These are phyloP conservation scores for Malus hybrid DNA, from an alignment of 331 rosid species.

Conservation along the genomic window DNA sequence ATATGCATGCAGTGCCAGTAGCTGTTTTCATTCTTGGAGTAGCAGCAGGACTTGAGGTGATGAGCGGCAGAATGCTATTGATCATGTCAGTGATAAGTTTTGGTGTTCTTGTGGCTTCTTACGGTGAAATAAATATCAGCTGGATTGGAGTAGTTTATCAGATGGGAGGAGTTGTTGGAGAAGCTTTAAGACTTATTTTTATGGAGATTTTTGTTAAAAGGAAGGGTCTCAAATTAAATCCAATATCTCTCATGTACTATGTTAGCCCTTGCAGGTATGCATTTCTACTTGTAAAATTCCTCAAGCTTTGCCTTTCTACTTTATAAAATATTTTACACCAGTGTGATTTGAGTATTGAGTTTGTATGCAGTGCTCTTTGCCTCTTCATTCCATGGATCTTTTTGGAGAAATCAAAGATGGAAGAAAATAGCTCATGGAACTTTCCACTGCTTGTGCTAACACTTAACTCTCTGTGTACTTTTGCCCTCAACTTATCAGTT, in stretches of 20 bases:
- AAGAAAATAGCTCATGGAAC: conserved; percentile 70
- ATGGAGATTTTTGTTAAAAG: conserved; percentile 97
- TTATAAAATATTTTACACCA: conserved; percentile 3
- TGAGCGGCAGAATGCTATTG: conserved; percentile 90
- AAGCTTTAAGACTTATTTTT: conserved; percentile 96
- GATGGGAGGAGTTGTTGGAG: conserved; percentile 99
- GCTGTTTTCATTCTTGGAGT: conserved; percentile 97
- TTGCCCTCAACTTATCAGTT: conserved; percentile 95
- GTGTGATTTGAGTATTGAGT: conserved; percentile 3
- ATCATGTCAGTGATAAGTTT: conserved; percentile 97
- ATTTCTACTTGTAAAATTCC: not conserved
- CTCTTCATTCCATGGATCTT: conserved; percentile 92
- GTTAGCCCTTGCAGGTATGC: conserved; percentile 98
- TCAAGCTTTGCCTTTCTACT: not conserved
- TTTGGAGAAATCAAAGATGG: conserved; percentile 88
- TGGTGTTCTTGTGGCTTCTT: conserved; percentile 94
- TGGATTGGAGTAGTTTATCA: conserved; percentile 99
- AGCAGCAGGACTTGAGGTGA: conserved; percentile 85
- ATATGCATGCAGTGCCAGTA: conserved; percentile 78
- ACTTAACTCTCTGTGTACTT: conserved; percentile 93
- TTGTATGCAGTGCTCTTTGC: conserved; percentile 81
- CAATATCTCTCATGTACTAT: conserved; percentile 90
- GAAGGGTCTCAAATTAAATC: conserved; percentile 93
- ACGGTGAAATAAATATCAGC: conserved; percentile 86
- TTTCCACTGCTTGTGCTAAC: conserved; percentile 66